Evolutionary conservation across 2,329 filamentous ascomycete species (phyloP), one percentile per base, ranked within the genome.

Genomic region (Microdochium trichocladiopsis): DNA sequence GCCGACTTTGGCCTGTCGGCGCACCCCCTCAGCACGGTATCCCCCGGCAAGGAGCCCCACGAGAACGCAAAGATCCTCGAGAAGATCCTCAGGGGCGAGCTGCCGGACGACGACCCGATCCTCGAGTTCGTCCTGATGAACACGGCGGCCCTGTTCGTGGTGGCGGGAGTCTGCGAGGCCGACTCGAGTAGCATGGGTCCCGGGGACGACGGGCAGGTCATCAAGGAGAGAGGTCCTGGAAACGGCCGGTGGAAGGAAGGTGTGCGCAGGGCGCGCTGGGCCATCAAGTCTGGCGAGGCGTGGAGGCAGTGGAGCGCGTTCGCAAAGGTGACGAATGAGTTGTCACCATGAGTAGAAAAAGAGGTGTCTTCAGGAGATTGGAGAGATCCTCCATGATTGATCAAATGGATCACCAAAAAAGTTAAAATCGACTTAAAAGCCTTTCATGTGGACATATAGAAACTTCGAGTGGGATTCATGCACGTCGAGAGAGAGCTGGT

Each of bases 201-300:
- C 48, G 88, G 86, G 1, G 90, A 95, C 61, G 88, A 93, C 61
- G 89, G 90, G 0, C 77, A 85, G 43, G 90, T 96, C 48, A 80
- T 95, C 56, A 82, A 73, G 16, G 92, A 97, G 66, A 77, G 87
- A 48, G 93, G 94, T 0, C 92, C 92, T 4, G 92, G 87, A 11
- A 89, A 89, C 14, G 83, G 89, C 53, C 80, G 93, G 63, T 99
- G 94, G 94, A 99, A 95, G 73, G 93, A 96, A 66, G 94, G 93
- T 50, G 82, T 96, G 14, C 78, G 93, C 61, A 80, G 90, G 65
- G 94, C 94, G 16, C 83, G 87, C 61, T 95, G 90, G 88, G 90
- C 90, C 11, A 80, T 99, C 48, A 82, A 85, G 69, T 96, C 90
- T 67, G 91, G 93, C 48, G 84, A 86, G 66, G 90, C 93, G n/a